phyloP scores from a whole-genome alignment of 495 filamentous ascomycete species.

The Collariella sp. region DNA sequence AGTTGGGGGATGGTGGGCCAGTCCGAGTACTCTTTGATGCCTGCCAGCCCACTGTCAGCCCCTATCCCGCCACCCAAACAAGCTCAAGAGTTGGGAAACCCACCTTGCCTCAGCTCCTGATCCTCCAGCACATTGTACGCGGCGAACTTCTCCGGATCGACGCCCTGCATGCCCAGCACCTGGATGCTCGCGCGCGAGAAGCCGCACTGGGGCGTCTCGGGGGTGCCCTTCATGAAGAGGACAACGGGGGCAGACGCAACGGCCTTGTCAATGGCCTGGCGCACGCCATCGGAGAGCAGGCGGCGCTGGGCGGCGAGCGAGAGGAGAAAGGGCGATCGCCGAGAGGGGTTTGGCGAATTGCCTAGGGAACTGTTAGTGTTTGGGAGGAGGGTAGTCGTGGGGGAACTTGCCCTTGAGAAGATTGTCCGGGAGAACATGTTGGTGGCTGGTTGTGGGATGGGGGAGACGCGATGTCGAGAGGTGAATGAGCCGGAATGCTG shows the following conservation, averaged over 20 bases:
- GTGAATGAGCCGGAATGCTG: no score
- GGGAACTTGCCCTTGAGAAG: constrained; percentile 22
- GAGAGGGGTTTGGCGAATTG: constrained; percentile 2
- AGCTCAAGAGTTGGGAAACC: constrained; percentile 15
- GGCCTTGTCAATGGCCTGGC: constrained; percentile 77
- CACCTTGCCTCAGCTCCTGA: constrained; percentile 75
- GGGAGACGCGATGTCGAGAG: no score
- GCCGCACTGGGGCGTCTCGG: constrained; percentile 94
- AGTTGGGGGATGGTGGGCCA: constrained; percentile 98
- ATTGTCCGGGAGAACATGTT: constrained; percentile 23
- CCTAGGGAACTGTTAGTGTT: background rate
- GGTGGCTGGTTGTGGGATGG: background rate
- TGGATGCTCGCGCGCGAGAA: constrained; percentile 94
- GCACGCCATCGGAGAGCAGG: constrained; percentile 67
- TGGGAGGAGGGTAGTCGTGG: background rate
- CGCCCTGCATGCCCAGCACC: constrained; percentile 87
- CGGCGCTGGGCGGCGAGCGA: constrained; percentile 38
- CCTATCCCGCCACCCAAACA: background rate
- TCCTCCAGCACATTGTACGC: constrained; percentile 97
- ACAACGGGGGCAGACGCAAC: constrained; percentile 80
- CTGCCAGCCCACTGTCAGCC: constrained; percentile 36
- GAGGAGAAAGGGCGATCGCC: constrained; percentile 26
- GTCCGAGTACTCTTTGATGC: constrained; percentile 96
- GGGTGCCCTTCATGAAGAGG: constrained; percentile 98
- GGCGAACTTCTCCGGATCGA: constrained; percentile 92